Percentiles rank a stretch among this genome's conserved stretches.
These are phyloP conservation scores for Phytophthora pisi DNA, from an alignment of 352 stramenopile species.

Conservation along the genomic window DNA sequence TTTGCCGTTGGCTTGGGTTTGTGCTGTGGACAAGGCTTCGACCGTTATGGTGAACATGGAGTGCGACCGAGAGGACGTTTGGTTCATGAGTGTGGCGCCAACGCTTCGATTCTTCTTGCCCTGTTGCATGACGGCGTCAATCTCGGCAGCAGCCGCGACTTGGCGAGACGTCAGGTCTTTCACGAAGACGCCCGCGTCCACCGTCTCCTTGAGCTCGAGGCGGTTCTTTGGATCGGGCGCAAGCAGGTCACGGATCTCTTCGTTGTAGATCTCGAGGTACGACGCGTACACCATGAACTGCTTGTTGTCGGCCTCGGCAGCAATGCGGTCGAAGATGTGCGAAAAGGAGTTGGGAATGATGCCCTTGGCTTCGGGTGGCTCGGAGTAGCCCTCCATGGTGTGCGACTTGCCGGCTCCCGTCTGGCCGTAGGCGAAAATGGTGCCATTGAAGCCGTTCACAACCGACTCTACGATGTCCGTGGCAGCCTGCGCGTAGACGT, in stretches of 20 bases:
- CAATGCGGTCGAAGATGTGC: constrained; percentile 96
- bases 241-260: constrained; percentile 96
- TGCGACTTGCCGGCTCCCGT: constrained; percentile 85
- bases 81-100: constrained; percentile 95
- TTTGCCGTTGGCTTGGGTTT: constrained; percentile 37
- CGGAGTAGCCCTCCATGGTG: constrained; percentile 92
- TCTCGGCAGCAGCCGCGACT: constrained; percentile 88
- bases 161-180: constrained; percentile 91
- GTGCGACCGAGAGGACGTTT: constrained; percentile 94
- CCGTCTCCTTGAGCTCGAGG: constrained; percentile 94
- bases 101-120: constrained; percentile 94
- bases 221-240: constrained; percentile 84
- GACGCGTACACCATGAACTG: constrained; percentile 95
- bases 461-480: constrained; percentile 93
- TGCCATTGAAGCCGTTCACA: constrained; percentile 96
- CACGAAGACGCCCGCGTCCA: constrained; percentile 96
- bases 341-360: constrained; percentile 97
- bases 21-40: constrained; percentile 75
- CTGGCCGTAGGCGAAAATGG: constrained; percentile 97
- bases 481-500: constrained; percentile 92
- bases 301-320: constrained; percentile 66
- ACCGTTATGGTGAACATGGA: constrained; percentile 96
- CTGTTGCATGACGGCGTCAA: constrained; percentile 92
- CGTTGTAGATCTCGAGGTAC: constrained; percentile 98
- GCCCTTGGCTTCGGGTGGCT: constrained; percentile 87